Evolutionary conservation across 2,329 filamentous ascomycete species (phyloP).

Genomic region (Lojkania enalia): DNA sequence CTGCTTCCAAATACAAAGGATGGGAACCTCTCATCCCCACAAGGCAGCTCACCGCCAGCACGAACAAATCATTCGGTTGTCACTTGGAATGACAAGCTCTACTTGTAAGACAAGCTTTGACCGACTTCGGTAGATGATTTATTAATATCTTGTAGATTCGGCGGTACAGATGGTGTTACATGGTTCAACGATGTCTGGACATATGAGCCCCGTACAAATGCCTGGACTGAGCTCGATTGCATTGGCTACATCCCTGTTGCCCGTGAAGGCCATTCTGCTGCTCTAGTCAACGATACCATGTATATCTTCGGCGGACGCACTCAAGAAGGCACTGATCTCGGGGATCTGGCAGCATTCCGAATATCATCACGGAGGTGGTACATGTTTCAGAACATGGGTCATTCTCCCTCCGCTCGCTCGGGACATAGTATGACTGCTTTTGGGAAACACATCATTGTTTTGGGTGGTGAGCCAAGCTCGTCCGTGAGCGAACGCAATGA

Average conservation of each 20-base stretch:
- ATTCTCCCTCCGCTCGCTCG: constrained; percentile 87
- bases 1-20: constrained; percentile 76
- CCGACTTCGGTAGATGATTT: neutral
- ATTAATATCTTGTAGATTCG: constrained; percentile 66
- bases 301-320: constrained; percentile 97
- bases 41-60: constrained; percentile 65
- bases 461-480: constrained; percentile 93
- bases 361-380: constrained; percentile 91
- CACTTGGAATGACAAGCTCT: constrained; percentile 90
- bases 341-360: constrained; percentile 85
- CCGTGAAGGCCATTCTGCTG: constrained; percentile 90
- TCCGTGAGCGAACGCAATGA: constrained; percentile 79
- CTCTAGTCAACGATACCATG: constrained; percentile 96
- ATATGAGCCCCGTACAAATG: constrained; percentile 81
- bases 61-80: constrained; percentile 94
- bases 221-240: constrained; percentile 88
- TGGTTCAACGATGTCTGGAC: constrained; percentile 99
- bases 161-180: constrained; percentile 89
- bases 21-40: constrained; percentile 39
- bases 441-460: constrained; percentile 86
- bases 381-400: constrained; percentile 99
- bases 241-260: constrained; percentile 96
- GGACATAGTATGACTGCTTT: constrained; percentile 98
- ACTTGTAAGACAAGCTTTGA: constrained; percentile 65
- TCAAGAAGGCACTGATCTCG: constrained; percentile 88